Evolutionary conservation across 768 basidiomycete species (phyloP), one percentile per base, ranked within the genome.

Genomic region (Auricularia auricula-judae): DNA sequence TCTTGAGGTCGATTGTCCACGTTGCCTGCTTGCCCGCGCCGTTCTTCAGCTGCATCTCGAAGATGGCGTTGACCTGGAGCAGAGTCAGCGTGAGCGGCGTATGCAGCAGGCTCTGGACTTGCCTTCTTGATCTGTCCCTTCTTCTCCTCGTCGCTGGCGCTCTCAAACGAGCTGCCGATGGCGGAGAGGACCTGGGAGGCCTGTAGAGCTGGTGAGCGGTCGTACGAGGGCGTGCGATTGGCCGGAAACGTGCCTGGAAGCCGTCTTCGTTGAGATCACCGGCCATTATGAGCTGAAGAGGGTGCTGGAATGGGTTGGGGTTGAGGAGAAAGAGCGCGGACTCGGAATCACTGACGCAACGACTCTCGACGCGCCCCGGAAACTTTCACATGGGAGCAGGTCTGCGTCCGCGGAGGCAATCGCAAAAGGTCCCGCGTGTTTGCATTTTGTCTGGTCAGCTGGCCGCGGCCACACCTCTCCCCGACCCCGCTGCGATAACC

Each of bases 1-100:
- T 88, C 83, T 98, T 97, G 72, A 96, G 71, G 80, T 98, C 95
- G 69, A 98, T 91, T 5, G 93, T 94, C 93, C 93, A 97, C 56
- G 81, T 81, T 21, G 78, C 88, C 66, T 85, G 85, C 74, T 89
- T 79, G 65, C 87, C 88, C 16, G 82, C 78, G 35, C 75, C 80
- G 71, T 93, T 92, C 73, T 86, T 84, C 68, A 96, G 82, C 62
- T 85, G 83, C 51, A 97, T 78, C 74, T 93, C 88, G 73, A 97
- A 94, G 71, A 95, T 84, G 66, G 90, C 93, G 70, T 90, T 92
- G 61, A 87, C 88, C 93, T 92, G 69, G 33, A 11, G 34, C 61
- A 60, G 18, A 53, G 54, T 11, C 29, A 21, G 43, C 39, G 44
- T 36, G 18, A 16, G 8, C n/a, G 2, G 36, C 35, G 47, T 16